A percentile compares a stretch with the other conserved stretches of the same genome.
Evolutionary conservation across 148 eudicot species (phyloP).

Genomic region (Agrostemma githago): DNA sequence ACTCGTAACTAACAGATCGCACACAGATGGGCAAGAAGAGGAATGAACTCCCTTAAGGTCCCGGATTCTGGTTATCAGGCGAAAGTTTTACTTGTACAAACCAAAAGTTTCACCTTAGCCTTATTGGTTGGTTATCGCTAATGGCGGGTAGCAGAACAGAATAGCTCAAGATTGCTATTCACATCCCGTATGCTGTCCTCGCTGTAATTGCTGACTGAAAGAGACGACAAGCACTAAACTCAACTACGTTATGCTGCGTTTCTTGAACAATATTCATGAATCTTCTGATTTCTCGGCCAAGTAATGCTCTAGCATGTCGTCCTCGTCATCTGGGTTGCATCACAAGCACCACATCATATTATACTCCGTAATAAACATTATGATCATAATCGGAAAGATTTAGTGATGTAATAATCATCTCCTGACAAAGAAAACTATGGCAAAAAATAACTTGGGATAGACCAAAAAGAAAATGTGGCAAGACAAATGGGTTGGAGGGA

Average conservation of each 20-base stretch:
- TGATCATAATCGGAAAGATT: not conserved
- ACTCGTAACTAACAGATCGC: not conserved
- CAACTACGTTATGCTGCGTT: conserved; percentile 14
- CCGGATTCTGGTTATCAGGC: not conserved
- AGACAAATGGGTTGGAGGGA: not conserved
- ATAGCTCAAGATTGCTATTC: not conserved
- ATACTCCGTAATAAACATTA: not conserved
- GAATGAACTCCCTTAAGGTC: not conserved
- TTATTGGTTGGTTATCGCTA: not conserved
- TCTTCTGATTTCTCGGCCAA: conserved; percentile 73
- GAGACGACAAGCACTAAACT: not conserved
- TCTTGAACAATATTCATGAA: conserved; percentile 39
- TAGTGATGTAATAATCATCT: not conserved
- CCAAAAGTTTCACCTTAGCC: not conserved
- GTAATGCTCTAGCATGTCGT: conserved; percentile 92
- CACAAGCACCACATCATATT: not conserved
- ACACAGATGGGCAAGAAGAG: not conserved
- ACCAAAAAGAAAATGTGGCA: not conserved
- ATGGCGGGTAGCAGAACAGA: not conserved
- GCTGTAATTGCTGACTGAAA: conserved; percentile 1
- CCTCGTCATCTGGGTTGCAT: conserved; percentile 65
- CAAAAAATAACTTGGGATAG: not conserved
- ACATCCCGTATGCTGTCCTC: not conserved
- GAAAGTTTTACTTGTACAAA: not conserved
- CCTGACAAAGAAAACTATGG: too few species aligned